Base-by-base conservation (phyloP, 768 basidiomycete species). In the Pholiota conissans region DNA sequence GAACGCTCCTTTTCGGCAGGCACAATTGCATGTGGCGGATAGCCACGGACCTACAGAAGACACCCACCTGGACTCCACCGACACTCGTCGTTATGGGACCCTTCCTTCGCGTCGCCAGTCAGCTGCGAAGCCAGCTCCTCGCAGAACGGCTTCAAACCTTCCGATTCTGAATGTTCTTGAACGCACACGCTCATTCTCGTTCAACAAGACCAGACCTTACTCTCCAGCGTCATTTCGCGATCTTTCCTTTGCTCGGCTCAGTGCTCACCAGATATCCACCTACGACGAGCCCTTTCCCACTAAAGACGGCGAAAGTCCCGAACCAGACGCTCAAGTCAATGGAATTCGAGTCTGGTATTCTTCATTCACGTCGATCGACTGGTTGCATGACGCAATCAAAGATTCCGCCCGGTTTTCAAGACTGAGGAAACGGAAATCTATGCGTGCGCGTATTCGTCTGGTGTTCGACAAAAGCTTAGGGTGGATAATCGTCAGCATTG, bases 301-400 rank as follows among this genome's bases (percentile, higher is more conserved):
- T 30, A 73, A 73, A 51, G 70, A 75, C 62, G 71, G 74, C 24
- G 70, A 67, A 40, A 81, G 77, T 6, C 69, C 76, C 16, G 84
- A 82, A 45, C 69, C 79, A 16, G 87, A 85, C 56, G 79, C 84
- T 29, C 86, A 84, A 66, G 84, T 85, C 49, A 96, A 96, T 63
- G 95, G 95, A 32, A 86, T 93, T 56, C 88, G 93, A 26, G 91
- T 94, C 30, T 91, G 89, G 92, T 94, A 93, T 71, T 86, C 89
- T 10, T 91, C 90, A 2, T 96, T 87, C 74, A 87, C 91, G 0
- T 93, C 91, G 18, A 89, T 96, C 56, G 95, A 98, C 72, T 98
- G 95, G 96, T 77, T 98, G 53, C 96, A 98, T 65, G 96, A 98
- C 74, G 84, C 92, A 37, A 93, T 98, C 76, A 95, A 97, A 71